Evolutionary conservation across 345 rosid species (phyloP).

Genomic region (Iberis pinnata): DNA sequence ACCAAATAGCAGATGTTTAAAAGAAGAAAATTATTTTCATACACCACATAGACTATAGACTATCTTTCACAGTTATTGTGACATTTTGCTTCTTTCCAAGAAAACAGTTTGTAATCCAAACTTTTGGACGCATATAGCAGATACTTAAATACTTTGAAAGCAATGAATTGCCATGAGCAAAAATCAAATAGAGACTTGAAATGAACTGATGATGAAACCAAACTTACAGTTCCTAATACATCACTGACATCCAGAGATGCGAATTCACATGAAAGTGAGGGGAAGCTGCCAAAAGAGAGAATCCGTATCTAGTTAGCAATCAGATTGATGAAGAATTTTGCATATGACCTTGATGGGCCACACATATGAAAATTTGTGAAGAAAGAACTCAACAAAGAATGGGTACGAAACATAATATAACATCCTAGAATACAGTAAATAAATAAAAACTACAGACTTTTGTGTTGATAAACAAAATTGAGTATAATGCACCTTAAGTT

Average conservation of each 20-base stretch:
- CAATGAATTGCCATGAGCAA: background rate
- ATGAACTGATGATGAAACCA: background rate
- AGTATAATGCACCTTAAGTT: conserved; percentile 57
- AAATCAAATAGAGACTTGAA: no score
- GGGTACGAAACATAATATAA: no score
- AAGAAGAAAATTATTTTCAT: no score
- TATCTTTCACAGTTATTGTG: background rate
- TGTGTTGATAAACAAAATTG: background rate
- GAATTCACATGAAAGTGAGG: conserved; percentile 95
- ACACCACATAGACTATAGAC: no score
- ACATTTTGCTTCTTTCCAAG: background rate
- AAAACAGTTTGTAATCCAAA: background rate
- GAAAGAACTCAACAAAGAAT: background rate
- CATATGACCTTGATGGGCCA: background rate
- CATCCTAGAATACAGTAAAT: background rate
- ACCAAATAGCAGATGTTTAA: no score
- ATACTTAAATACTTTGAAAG: background rate
- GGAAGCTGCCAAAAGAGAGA: conserved; percentile 60
- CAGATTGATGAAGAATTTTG: conserved; percentile 4
- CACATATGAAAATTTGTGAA: conserved; percentile 6
- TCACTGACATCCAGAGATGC: conserved; percentile 90
- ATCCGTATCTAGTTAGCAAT: background rate
- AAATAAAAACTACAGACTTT: conserved; percentile 2
- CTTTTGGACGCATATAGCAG: no score
- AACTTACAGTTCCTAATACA: conserved; percentile 92